phyloP scores from a whole-genome alignment of 805 yeast species.

The Yamadazyma scolyti region DNA sequence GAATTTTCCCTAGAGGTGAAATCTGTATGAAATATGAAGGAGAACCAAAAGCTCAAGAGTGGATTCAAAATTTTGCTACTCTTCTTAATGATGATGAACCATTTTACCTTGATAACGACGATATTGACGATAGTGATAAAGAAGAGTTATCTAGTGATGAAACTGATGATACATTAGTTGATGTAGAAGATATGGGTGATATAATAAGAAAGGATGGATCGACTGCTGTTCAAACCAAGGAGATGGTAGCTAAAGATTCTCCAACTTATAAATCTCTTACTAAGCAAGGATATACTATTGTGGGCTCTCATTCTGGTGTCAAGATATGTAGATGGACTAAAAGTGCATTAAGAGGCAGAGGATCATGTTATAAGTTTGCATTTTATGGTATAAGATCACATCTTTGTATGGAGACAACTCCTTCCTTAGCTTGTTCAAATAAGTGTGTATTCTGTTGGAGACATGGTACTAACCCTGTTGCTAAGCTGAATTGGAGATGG shows the following conservation, averaged over 20 bases:
- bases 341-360: conserved; percentile 89
- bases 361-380: conserved; percentile 90
- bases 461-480: conserved; percentile 96
- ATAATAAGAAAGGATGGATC: conserved; percentile 40
- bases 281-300: conserved; percentile 89
- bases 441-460: conserved; percentile 98
- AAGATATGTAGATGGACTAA: conserved; percentile 96
- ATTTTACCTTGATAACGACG: conserved; percentile 52
- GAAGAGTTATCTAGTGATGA: conserved; percentile 34
- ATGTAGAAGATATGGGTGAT: conserved; percentile 85
- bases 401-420: conserved; percentile 94
- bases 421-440: conserved; percentile 88
- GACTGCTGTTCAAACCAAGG: conserved; percentile 38
- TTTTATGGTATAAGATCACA: conserved; percentile 89
- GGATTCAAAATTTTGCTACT: conserved; percentile 59
- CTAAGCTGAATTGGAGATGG: conserved; percentile 92
- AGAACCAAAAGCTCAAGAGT: conserved; percentile 55
- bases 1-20: conserved; percentile 79
- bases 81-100: conserved; percentile 72
- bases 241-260: conserved; percentile 87
- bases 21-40: conserved; percentile 76
- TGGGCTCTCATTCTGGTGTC: conserved; percentile 93
- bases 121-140: conserved; percentile 52
- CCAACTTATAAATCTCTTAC: conserved; percentile 87
- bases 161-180: conserved; percentile 51